Conservation (phyloP, 192 early-diverging fungal species). For the Spizellomyces sp. region DNA sequence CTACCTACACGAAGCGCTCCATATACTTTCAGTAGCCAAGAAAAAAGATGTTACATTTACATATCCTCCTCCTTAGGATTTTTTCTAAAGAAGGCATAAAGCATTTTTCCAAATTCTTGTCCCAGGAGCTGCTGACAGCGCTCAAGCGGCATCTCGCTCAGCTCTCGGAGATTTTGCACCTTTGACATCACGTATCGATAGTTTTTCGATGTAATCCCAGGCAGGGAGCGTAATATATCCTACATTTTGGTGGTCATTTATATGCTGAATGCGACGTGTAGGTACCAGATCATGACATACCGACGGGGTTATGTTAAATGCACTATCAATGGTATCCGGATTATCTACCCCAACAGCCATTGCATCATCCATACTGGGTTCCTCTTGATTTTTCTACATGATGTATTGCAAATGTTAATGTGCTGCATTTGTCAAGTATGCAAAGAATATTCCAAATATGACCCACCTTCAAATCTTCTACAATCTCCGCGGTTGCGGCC, state of each 20-base stretch:
- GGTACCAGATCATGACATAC: constrained; percentile 30
- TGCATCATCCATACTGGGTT: constrained; percentile 73
- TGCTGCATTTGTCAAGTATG: neutral
- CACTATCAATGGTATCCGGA: constrained; percentile 62
- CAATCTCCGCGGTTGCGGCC: constrained; percentile 83
- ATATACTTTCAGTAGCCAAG: no score
- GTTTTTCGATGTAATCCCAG: constrained; percentile 82
- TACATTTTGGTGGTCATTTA: constrained; percentile 13
- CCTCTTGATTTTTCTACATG: constrained; percentile 67
- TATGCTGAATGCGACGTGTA: neutral
- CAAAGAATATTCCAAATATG: neutral
- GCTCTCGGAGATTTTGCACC: constrained; percentile 63
- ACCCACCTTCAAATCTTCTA: constrained; percentile 81
- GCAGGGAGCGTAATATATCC: constrained; percentile 80
- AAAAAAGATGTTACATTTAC: no score
- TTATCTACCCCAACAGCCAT: constrained; percentile 71
- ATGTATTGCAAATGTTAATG: neutral
- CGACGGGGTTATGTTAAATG: constrained; percentile 70
- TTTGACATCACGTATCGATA: constrained; percentile 73
- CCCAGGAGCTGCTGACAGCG: constrained; percentile 63
- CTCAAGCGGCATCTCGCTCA: constrained; percentile 55
- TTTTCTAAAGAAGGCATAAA: constrained; percentile 67
- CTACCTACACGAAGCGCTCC: no score
- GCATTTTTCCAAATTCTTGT: constrained; percentile 54
- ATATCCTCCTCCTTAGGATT: constrained; percentile 12